Evolutionary conservation across 2,329 filamentous ascomycete species (phyloP), one percentile per base, ranked within the genome.

Genomic region (Neonectria punicea): DNA sequence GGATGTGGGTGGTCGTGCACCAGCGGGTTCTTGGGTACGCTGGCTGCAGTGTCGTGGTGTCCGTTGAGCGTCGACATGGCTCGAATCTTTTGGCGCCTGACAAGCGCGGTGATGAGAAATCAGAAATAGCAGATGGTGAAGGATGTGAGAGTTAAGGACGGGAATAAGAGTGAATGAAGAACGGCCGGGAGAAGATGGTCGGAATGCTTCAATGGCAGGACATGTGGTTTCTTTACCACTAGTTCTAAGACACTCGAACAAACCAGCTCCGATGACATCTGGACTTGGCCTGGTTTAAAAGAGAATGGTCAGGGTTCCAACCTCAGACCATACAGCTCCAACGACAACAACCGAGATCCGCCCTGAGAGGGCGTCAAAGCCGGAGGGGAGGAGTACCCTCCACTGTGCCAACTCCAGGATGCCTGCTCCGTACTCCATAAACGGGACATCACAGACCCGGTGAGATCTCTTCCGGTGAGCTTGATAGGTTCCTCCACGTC

Each of bases 1-100:
- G 67, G 61, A n/a, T 50, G 61, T 41, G 47, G 61, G 28, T 59
- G 50, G 61, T 64, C 61, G 18, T 64, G 61, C 16, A 64, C 61
- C 50, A 64, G 50, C 28, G 61, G 61, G 51, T 64, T 62, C 53
- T 39, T 59, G 25, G 53, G 59, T 28, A 30, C 57, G 16, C 46
- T 59, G 61, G 55, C 43, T 8, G 44, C 46, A 25, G 56, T 64
- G 34, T 58, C 61, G n/a, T 55, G 53, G 11, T 59, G 56, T 53
- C 61, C 56, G 9, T 64, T 64, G 18, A 51, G 51, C 36, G 56
- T 41, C 36, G 61, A 30, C 61, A 59, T 59, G 39, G 34, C 53
- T 56, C 34, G 20, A 63, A 46, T 32, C 25, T 32, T 39, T 22
- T 22, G 14, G n/a, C 18, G 16, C 16, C 34, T 44, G 34, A 30